Percentiles rank a stretch among this genome's conserved stretches.
These are phyloP conservation scores for Russula compacta DNA, from an alignment of 768 basidiomycete species.

Conservation along the genomic window DNA sequence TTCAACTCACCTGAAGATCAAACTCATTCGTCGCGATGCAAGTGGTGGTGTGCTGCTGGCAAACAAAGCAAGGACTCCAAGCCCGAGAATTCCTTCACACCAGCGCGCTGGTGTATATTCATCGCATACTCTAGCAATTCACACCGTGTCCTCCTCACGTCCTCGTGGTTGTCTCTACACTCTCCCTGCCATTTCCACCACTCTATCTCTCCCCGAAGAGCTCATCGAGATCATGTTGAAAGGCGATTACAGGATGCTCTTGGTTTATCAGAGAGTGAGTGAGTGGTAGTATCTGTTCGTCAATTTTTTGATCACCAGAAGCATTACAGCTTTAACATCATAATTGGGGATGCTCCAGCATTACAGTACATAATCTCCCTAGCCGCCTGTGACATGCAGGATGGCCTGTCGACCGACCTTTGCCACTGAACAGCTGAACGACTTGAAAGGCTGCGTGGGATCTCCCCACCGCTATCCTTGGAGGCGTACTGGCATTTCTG, in stretches of 20 bases:
- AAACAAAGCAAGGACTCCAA: too few species aligned
- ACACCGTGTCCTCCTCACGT: not conserved
- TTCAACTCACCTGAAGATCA: too few species aligned
- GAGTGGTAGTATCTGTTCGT: not conserved
- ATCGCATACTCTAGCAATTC: not conserved
- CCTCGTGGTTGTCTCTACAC: not conserved
- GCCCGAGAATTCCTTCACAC: too few species aligned
- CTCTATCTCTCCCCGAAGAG: slow-evolving; percentile 9
- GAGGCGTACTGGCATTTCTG: slow-evolving; percentile 11
- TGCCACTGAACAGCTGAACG: slow-evolving; percentile 1
- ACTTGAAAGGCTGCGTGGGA: slow-evolving; percentile 1
- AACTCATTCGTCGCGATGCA: too few species aligned
- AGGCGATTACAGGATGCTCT: slow-evolving; percentile 1
- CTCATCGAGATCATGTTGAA: slow-evolving; percentile 12
- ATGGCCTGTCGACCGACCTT: not conserved
- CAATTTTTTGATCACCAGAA: not conserved
- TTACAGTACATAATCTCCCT: slow-evolving; percentile 10
- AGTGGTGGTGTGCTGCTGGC: too few species aligned
- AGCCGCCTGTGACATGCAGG: slow-evolving; percentile 8
- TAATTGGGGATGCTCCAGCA: slow-evolving; percentile 4
- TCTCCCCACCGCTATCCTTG: slow-evolving; percentile 7
- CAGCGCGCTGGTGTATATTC: not conserved
- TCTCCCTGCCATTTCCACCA: not conserved
- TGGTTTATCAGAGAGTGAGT: slow-evolving; percentile 4
- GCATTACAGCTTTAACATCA: not conserved